Evolutionary conservation across 2,329 filamentous ascomycete species (phyloP), one percentile per base, ranked within the genome.

Genomic region (Botrytis squamosa): DNA sequence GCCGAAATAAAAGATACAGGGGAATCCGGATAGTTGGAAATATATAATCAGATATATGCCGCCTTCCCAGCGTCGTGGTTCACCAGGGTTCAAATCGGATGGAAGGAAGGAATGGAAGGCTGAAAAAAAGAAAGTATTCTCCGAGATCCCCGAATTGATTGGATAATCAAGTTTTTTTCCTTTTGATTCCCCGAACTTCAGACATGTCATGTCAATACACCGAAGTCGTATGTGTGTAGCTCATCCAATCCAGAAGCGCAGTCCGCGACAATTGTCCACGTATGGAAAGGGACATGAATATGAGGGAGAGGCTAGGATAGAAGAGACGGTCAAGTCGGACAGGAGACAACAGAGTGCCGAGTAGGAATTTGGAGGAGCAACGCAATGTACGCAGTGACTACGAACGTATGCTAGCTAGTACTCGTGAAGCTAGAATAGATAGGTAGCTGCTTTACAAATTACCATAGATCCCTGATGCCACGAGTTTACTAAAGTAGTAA

Each of bases 61-160:
- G 60, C 25, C 60, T 68, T 72, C 49, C 71, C 71, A 72, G 71
- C 46, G 55, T 68, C 38, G 20, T 72, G 71, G 71, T 68, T 72
- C 71, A 68, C 55, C n/a, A 68, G 52, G 71, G 64, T 68, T 52
- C 40, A 68, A 44, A 59, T 68, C 40, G 63, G 63, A 67, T 44
- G 70, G 62, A 65, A 38, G 42, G 60, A 71, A 72, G 70, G 60
- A 55, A 68, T 60, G 62, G 71, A 67, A 59, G 63, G 71, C 62
- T 59, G 71, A 72, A 68, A 59, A 67, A 67, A 67, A 38, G 38
- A 68, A 67, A 42, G 22, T 46, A 59, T 68, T 68, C 59, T 55
- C 63, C 63, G 49, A 67, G 52, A 72, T 68, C 42, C 25, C 70
- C 52, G 63, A 49, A 52, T 71, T 71, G 69, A 71, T 71, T 71